Percentiles rank a stretch among this genome's conserved stretches.
phyloP scores from a whole-genome alignment of 345 rosid species.

The Clausena lansium region DNA sequence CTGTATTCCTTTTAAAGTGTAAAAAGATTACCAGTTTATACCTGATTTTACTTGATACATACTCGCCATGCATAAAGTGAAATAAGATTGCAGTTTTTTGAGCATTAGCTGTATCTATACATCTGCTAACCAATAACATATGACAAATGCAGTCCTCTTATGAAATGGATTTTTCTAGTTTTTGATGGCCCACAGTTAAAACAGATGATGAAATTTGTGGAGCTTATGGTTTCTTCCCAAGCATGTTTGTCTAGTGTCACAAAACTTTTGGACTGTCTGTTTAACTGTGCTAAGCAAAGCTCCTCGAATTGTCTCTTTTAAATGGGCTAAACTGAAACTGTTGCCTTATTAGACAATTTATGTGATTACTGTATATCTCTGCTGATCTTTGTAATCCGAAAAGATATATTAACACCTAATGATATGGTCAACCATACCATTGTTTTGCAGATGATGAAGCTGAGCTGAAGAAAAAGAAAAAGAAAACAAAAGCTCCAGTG shows the following conservation, averaged over 20 bases:
- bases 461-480: conserved; percentile 68
- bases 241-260: background rate
- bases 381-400: background rate
- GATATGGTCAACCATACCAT: conserved; percentile 13
- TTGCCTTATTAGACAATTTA: no score
- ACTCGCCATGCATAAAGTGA: no score
- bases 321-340: no score
- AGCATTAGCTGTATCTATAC: background rate
- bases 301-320: no score
- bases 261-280: background rate
- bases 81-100: background rate
- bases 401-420: background rate
- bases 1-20: background rate
- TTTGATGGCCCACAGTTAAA: background rate
- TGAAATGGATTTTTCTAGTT: no score
- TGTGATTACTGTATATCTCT: background rate
- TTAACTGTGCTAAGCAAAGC: no score
- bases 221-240: no score
- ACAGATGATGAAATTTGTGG: background rate
- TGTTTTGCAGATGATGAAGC: conserved; percentile 60
- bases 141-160: no score
- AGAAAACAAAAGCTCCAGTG: conserved; percentile 52
- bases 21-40: background rate
- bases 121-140: no score
- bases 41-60: no score